Conservation (phyloP, 345 rosid genomes). For the Eutrema japonicum region DNA sequence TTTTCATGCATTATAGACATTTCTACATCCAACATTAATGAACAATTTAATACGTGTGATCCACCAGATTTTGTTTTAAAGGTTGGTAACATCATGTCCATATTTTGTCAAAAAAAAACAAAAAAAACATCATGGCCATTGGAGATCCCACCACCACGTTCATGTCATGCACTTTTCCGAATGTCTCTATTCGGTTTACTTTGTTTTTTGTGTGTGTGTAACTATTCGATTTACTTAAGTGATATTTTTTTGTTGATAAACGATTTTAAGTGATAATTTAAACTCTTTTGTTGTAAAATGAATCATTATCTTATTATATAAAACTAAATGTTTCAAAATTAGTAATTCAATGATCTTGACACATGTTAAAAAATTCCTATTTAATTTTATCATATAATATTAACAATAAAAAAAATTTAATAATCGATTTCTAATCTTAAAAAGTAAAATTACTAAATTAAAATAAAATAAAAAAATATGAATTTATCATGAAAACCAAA, state of each 20-base stretch:
- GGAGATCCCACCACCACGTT: slow-evolving; percentile 6
- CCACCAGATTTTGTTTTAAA: slow-evolving; percentile 26
- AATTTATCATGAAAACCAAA: no score
- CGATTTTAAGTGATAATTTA: background rate
- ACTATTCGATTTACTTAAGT: no score
- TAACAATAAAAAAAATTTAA: no score
- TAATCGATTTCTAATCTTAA: no score
- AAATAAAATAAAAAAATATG: no score
- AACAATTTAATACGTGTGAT: slow-evolving; percentile 32
- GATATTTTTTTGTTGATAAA: background rate
- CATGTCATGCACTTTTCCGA: slow-evolving; percentile 15
- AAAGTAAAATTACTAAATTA: no score
- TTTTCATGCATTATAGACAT: slow-evolving; percentile 16
- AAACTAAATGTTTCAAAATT: no score
- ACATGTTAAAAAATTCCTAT: no score
- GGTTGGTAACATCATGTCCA: slow-evolving; percentile 31
- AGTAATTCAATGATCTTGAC: no score
- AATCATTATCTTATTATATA: background rate
- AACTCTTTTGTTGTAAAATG: background rate
- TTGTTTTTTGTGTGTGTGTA: background rate
- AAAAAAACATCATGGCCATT: slow-evolving; percentile 18
- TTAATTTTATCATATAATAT: no score
- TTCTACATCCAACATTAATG: slow-evolving; percentile 23
- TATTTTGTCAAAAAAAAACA: no score
- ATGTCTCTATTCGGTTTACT: background rate